These are phyloP conservation scores for Aspergillus quadrilineatus DNA, from an alignment of 2,329 filamentous ascomycete species.

Conservation along the genomic window DNA sequence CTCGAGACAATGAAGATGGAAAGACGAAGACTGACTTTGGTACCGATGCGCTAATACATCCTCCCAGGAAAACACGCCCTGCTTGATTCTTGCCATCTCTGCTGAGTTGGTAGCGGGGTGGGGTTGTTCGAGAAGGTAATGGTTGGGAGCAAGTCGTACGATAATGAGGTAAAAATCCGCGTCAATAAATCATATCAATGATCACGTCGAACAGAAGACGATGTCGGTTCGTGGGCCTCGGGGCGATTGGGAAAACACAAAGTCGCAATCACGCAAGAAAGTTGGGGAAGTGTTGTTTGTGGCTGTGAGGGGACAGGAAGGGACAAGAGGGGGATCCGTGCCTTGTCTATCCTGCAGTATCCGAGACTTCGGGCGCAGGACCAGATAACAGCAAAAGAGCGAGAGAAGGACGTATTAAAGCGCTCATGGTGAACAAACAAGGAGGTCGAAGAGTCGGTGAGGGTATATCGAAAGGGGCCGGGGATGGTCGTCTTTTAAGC, in stretches of 20 bases:
- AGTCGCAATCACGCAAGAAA: slow-evolving; percentile 7
- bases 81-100: slow-evolving; percentile 36
- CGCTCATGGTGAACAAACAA: background rate
- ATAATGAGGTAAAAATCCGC: background rate
- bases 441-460: slow-evolving; percentile 21
- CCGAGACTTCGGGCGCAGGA: background rate
- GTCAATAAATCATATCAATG: slow-evolving; percentile 8
- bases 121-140: background rate
- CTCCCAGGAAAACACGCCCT: slow-evolving; percentile 42
- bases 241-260: background rate
- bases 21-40: slow-evolving; percentile 35
- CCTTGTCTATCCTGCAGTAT: background rate
- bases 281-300: background rate
- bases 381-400: background rate
- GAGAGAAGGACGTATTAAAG: slow-evolving; percentile 4
- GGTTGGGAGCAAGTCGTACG: background rate
- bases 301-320: slow-evolving; percentile 2
- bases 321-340: background rate
- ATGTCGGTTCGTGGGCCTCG: background rate
- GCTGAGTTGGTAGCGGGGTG: background rate
- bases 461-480: slow-evolving; percentile 10
- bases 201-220: background rate
- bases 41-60: slow-evolving; percentile 42
- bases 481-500: slow-evolving; percentile 7
- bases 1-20: background rate